phyloP scores from a whole-genome alignment of 78 protist genomes.

The Acrasis kona region DNA sequence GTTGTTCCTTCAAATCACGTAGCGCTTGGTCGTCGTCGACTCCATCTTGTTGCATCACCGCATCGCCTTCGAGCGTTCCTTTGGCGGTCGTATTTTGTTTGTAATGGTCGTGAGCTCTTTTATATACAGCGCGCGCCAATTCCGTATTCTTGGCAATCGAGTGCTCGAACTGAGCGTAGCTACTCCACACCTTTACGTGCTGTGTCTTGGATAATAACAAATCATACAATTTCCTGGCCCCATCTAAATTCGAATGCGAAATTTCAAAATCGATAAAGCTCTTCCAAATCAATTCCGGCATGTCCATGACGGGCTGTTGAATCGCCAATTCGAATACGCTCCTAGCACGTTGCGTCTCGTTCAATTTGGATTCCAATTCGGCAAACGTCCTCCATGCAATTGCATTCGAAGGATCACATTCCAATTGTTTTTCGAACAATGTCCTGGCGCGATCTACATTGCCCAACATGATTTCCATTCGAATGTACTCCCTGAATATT shows the following conservation, averaged over 20 bases:
- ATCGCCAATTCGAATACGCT: constrained; percentile 78
- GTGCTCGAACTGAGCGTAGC: neutral
- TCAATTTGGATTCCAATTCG: constrained; percentile 67
- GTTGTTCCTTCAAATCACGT: neutral
- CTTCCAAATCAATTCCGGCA: constrained; percentile 91
- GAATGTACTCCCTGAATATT: constrained; percentile 60
- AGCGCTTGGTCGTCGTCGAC: neutral
- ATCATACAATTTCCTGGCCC: constrained; percentile 57
- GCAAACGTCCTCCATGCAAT: constrained; percentile 78
- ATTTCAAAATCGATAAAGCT: constrained; percentile 70
- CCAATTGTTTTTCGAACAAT: constrained; percentile 72
- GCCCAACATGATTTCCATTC: constrained; percentile 73
- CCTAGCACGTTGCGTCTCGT: constrained; percentile 68
- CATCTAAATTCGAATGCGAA: constrained; percentile 24
- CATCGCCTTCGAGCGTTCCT: too few species aligned
- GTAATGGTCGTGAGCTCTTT: neutral
- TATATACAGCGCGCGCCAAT: neutral
- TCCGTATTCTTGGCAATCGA: neutral
- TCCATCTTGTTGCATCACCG: too few species aligned
- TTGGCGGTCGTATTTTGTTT: too few species aligned
- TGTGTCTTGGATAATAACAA: constrained; percentile 47
- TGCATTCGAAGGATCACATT: constrained; percentile 52
- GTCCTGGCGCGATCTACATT: constrained; percentile 69
- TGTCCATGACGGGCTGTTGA: constrained; percentile 75
- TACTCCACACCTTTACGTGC: constrained; percentile 14